Conservation (phyloP, 2,329 filamentous ascomycete species). For the Myotisia sp. region DNA sequence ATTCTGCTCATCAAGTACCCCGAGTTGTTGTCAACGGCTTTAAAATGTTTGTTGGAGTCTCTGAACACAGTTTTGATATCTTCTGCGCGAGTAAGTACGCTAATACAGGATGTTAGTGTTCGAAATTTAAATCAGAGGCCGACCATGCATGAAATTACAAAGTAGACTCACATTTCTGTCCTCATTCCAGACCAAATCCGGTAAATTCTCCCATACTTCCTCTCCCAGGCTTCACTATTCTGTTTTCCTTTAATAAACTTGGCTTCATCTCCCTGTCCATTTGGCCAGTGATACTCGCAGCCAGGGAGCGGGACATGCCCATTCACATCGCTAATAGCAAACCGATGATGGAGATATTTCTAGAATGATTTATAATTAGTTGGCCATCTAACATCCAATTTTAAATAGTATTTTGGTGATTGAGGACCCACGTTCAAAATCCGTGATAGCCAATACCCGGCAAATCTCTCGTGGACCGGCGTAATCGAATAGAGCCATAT, state of each 20-base stretch:
- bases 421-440: too few species aligned
- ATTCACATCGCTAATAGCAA: neutral
- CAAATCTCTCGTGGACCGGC: too few species aligned
- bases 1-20: slow-evolving; percentile 30
- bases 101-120: slow-evolving; percentile 11
- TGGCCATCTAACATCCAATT: too few species aligned
- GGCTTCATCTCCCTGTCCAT: slow-evolving; percentile 3
- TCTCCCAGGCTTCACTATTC: slow-evolving; percentile 4
- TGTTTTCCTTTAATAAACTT: slow-evolving; percentile 1
- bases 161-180: slow-evolving; percentile 1
- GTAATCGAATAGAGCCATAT: too few species aligned
- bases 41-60: slow-evolving; percentile 33
- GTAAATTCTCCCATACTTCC: slow-evolving; percentile 3
- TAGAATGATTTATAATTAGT: too few species aligned
- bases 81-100: slow-evolving; percentile 24
- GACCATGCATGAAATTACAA: neutral
- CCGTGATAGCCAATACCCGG: too few species aligned
- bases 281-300: slow-evolving; percentile 2
- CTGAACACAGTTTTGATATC: slow-evolving; percentile 27
- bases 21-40: slow-evolving; percentile 30
- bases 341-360: slow-evolving; percentile 1
- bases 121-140: neutral
- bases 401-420: too few species aligned
- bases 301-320: neutral
- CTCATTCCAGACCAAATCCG: slow-evolving; percentile 4